Evolutionary conservation across 1,284 basidiomycete genomes (phyloP), one percentile per base, ranked within the genome.

Genomic region (Mycosarcoma maydis): DNA sequence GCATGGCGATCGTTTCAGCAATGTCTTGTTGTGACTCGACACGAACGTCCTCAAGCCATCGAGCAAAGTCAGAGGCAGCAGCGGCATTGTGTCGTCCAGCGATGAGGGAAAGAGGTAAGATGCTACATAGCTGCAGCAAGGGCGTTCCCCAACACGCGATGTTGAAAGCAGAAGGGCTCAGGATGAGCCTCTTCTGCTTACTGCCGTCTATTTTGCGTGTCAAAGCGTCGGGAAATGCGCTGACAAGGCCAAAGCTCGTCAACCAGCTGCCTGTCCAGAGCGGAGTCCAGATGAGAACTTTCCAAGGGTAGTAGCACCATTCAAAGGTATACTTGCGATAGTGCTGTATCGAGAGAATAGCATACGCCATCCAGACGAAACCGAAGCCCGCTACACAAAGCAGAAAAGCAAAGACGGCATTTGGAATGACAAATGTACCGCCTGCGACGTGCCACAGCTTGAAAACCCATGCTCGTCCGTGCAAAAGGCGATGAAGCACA

Each of bases 151-250:
- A 67, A 22, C 64, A 67, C 10, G 39, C 48, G 13, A 49, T 2
- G n/a, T 67, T 67, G 44, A 67, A 60, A 7, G 38, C 34, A 2
- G 11, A 19, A 6, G 57, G 64, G 22, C 53, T 60, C n/a, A 67
- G 30, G 9, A 67, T 45, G n/a, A 56, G 49, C 16, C 64, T 42
- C 30, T 33, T 58, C 23, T 39, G 56, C 39, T 24, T 42, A 14
- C 51, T 24, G 8, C n/a, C 37, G 16, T 53, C 44, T 16, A 5
- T 32, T 30, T 51, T 59, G 47, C n/a, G 40, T 17, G 48, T 67
- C 39, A 67, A 24, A 13, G 64, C 57, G 10, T 67, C 64, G 7
- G 64, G 64, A 23, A 67, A 67, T 2, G 57, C 64, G 39, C 64
- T 52, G 20, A 45, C 23, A 5, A 67, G 6, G 8, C 64, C 64